Base-by-base conservation (phyloP, 495 filamentous ascomycete genomes). In the Clohesyomyces aquaticus region DNA sequence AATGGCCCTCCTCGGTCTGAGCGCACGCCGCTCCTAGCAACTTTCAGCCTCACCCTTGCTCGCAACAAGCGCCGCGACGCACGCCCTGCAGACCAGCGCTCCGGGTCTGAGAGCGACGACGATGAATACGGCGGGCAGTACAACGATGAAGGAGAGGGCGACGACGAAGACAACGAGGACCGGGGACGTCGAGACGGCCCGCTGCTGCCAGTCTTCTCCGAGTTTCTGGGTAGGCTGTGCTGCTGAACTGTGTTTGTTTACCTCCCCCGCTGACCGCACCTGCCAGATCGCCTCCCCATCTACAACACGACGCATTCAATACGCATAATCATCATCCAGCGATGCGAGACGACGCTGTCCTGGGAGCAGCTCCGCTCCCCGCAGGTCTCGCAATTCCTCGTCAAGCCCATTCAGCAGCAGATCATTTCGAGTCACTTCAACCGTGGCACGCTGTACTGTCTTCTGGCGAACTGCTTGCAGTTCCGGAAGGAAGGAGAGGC, bases 291-390 rank as follows among this genome's bases (percentile, higher is more conserved):
- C 4, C 80, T 98, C 4, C 93, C 93, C 0, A 86, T 96, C 55
- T 96, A 96, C 79, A 89, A 88, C 69, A 82, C 94, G 63, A 94
- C 91, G 41, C 93, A 96, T 77, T 83, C 88, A 12, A 93, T 96
- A 52, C 89, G 93, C 57, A 83, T 89, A 19, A 78, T 96, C 43
- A 86, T 98, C 47, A 81, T 88, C 52, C 80, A 89, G 21, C 83
- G 88, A 73, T 93, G 90, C 75, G 93, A 98, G 75, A 96, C 93
- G 3, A 93, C 90, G 0, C 76, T 98, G 53, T 87, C 90, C n/a
- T 98, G 92, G 92, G 93, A 96, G 61, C 93, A 98, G 75, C 79
- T 98, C 63, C 84, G 93, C 51, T 95, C 93, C 10, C 93, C 93
- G 6, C 93, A 98, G 72, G 88, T 98, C 32, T 96, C 91, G 16